A percentile compares a stretch with the other conserved stretches of the same genome.
These are phyloP conservation scores for Phytopythium kandeliae DNA, from an alignment of 352 stramenopile genomes.

Conservation along the genomic window DNA sequence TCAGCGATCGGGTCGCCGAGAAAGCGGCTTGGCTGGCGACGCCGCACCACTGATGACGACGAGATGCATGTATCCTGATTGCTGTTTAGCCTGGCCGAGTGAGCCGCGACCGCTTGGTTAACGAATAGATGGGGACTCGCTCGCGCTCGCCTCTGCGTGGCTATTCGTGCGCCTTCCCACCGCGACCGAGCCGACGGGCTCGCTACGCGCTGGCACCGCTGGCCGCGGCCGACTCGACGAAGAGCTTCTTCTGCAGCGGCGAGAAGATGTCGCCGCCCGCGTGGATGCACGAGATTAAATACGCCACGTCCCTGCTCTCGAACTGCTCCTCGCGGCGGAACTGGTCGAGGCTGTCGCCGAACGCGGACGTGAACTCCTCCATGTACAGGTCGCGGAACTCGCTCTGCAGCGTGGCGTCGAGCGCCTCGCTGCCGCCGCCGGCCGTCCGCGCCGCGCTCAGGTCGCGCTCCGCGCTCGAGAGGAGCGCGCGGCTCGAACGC, in stretches of 20 bases:
- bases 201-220: slow-evolving; percentile 15
- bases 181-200: no score
- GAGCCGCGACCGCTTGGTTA: background rate
- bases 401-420: slow-evolving; percentile 21
- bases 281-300: slow-evolving; percentile 88
- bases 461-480: slow-evolving; percentile 42
- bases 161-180: no score
- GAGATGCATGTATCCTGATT: background rate
- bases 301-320: slow-evolving; percentile 80
- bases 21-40: no score
- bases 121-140: slow-evolving; percentile 1
- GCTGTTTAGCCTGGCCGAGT: slow-evolving; percentile 1
- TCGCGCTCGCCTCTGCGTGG: background rate
- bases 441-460: slow-evolving; percentile 20
- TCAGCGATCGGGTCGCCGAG: background rate
- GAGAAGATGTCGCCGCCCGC: slow-evolving; percentile 74
- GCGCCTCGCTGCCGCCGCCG: slow-evolving; percentile 4
- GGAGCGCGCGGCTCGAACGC: slow-evolving; percentile 43
- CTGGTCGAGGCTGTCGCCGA: slow-evolving; percentile 79
- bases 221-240: slow-evolving; percentile 49
- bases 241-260: slow-evolving; percentile 78
- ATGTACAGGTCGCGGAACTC: slow-evolving; percentile 80
- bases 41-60: no score
- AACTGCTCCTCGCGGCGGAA: slow-evolving; percentile 86
- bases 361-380: slow-evolving; percentile 80